Evolutionary conservation across 2,329 filamentous ascomycete genomes (phyloP), one percentile per base, ranked within the genome.

Genomic region (Colletotrichum sansevieriae): DNA sequence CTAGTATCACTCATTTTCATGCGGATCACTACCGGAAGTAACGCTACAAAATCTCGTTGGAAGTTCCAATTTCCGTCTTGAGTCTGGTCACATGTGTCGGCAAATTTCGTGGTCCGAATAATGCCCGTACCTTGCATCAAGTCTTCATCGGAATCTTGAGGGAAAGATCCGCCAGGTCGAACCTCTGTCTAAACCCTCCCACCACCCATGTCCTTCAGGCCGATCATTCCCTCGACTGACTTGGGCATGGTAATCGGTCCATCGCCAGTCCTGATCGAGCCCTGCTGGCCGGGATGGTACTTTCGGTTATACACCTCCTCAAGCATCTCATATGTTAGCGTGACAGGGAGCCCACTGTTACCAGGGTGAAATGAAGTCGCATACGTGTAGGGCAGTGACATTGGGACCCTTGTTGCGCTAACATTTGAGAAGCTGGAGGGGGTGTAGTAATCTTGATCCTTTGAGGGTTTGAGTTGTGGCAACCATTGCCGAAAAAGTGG

Each of bases 111-210:
- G 10, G 59, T 67, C 12, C 29, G 43, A 29, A 82, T 72, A 33
- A 82, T 81, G 11, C 80, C 79, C 52, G 80, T 79, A 41, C 79
- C 78, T 2, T 78, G 78, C 77, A 81, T 80, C 11, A 81, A 81
- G 64, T 80, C 79, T 59, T 82, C 80, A 56, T 82, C 78, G 5
- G 75, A 78, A 4, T 75, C 75, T 7, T 71, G 77, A 0, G 78
- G 78, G 9, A 78, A 77, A 5, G 68, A 73, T n/a, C 77, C 75
- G 35, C 78, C 73, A 29, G 29, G 9, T 29, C 1, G 29, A 15
- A 80, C 76, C 47, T 79, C 79, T 3, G 79, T 77, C 57, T 74
- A 76, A 15, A 55, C 72, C 20, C 73, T 75, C 8, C 75, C 72
- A 29, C 7, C 29, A 7, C 9, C 6, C 69, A 76, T 71, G 22